Evolutionary conservation across 495 filamentous ascomycete genomes (phyloP).

Genomic region (Penicillium paxilli): DNA sequence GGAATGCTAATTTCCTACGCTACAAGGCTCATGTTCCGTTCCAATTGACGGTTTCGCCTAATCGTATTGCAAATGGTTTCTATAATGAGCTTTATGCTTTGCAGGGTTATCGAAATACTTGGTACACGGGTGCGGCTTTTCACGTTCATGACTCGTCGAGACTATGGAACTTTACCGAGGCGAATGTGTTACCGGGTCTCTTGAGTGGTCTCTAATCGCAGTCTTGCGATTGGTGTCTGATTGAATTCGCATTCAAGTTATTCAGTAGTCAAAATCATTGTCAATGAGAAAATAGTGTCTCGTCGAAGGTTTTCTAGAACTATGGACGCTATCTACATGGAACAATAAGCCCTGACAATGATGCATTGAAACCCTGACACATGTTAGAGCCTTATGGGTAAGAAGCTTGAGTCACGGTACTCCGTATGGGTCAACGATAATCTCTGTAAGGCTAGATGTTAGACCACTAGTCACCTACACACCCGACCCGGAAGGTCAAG

Average conservation of each 20-base stretch:
- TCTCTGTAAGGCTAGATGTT: background rate
- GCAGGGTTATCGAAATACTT: constrained; percentile 37
- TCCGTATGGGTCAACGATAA: background rate
- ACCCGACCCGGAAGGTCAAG: background rate
- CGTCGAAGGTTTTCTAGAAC: too few species aligned
- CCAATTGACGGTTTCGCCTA: constrained; percentile 21
- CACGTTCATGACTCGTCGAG: constrained; percentile 16
- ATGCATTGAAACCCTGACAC: background rate
- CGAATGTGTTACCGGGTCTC: constrained; percentile 6
- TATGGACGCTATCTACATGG: background rate
- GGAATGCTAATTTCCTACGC: constrained; percentile 16
- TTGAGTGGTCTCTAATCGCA: background rate
- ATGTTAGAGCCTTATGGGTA: background rate
- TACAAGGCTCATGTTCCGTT: constrained; percentile 33
- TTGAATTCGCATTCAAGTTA: background rate
- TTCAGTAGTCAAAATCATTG: too few species aligned
- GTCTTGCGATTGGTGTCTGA: too few species aligned
- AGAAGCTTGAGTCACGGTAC: too few species aligned
- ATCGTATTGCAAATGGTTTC: constrained; percentile 33
- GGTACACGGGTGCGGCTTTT: constrained; percentile 32
- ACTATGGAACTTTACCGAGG: constrained; percentile 18
- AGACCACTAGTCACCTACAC: background rate
- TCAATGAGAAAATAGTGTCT: too few species aligned
- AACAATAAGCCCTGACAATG: background rate
- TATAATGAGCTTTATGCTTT: constrained; percentile 36